Base-by-base conservation (phyloP, 1,139 yeast species). In the Magnusiomyces suaveolens region DNA sequence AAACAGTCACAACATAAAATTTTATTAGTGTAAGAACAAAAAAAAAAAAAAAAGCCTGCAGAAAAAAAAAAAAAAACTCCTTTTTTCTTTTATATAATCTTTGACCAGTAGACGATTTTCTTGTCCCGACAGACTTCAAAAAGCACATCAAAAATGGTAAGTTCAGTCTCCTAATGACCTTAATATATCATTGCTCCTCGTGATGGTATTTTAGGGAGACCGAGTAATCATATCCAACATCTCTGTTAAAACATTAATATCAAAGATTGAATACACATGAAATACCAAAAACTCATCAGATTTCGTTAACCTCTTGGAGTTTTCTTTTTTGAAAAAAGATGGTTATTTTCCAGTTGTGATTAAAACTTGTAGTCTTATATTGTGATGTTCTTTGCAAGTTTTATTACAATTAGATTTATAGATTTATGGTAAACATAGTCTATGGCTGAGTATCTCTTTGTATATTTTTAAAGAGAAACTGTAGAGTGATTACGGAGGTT, bases 401-500 rank as follows among this genome's bases (percentile, higher is more conserved):
- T 6, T 8, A n/a, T n/a, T n/a, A n/a, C n/a, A n/a, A n/a, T n/a
- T n/a, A n/a, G n/a, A n/a, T n/a, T n/a, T 29, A 12, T 29, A 6
- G 12, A 20, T 43, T 29, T 48, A 36, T 50, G 20, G 29, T 46
- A 41, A 36, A 32, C 50, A 26, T 29, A 43, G 46, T 29, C 36
- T 44, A 24, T 48, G 55, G 59, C 59, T 56, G 59, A 56, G 56
- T 52, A 36, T 48, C 57, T 54, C 57, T n/a, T n/a, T n/a, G n/a
- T n/a, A n/a, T n/a, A n/a, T n/a, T n/a, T 47, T 53, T 33, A 44
- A 50, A 51, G 52, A 52, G 66, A 64, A 66, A 65, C 69, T 64
- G 69, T 66, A 66, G 69, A 66, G 69, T 61, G 65, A 62, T 61
- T 61, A 56, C 61, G 59, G 53, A 39, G 56, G n/a, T n/a, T n/a